phyloP scores from a whole-genome alignment of 768 basidiomycete species.

The Russula earlei region DNA sequence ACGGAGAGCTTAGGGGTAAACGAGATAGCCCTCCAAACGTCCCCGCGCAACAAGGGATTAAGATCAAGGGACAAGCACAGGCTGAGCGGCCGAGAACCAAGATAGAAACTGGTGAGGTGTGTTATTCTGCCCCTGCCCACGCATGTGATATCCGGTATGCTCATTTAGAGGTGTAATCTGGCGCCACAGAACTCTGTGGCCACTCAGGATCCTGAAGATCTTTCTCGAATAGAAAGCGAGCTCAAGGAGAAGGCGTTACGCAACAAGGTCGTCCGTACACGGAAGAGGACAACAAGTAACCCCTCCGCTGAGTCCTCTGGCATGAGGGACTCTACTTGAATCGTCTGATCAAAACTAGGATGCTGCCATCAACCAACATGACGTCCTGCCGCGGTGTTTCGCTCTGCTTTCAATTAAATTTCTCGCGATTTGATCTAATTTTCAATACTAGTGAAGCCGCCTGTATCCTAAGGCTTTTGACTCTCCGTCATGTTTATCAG shows the following conservation, averaged over 20 bases:
- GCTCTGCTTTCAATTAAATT: background rate
- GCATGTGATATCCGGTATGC: background rate
- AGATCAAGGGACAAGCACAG: constrained; percentile 68
- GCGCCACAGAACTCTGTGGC: constrained; percentile 15
- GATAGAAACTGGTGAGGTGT: constrained; percentile 34
- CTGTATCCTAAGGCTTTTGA: constrained; percentile 8
- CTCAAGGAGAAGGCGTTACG: constrained; percentile 73
- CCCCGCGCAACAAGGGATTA: constrained; percentile 43
- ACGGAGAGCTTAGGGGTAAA: constrained; percentile 10
- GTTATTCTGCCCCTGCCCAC: constrained; percentile 8
- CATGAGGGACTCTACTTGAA: background rate
- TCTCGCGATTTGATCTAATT: constrained; percentile 13
- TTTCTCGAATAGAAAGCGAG: constrained; percentile 67
- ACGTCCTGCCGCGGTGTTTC: constrained; percentile 11
- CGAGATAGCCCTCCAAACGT: constrained; percentile 25
- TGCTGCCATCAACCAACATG: background rate
- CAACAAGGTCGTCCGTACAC: constrained; percentile 71
- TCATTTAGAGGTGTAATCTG: background rate
- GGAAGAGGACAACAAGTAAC: constrained; percentile 32
- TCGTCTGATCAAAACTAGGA: background rate
- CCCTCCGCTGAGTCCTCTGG: background rate
- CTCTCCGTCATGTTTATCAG: background rate
- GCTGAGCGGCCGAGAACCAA: constrained; percentile 42
- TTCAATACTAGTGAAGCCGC: constrained; percentile 12
- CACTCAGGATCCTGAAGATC: constrained; percentile 29